Evolutionary conservation across 441 rosid genomes (phyloP).

Genomic region (Populus hybrid): DNA sequence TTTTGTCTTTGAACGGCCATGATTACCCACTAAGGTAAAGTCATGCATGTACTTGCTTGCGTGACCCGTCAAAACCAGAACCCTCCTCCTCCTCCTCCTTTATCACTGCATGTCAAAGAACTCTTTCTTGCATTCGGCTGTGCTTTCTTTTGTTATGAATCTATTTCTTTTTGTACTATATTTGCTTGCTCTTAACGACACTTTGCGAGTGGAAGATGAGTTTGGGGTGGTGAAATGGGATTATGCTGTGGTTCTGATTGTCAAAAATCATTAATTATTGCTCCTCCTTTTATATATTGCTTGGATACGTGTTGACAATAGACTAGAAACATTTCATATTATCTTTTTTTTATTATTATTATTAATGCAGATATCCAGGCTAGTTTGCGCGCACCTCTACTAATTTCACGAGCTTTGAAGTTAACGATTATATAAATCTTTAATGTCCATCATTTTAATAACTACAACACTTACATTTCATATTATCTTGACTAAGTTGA

Average conservation of each 20-base stretch:
- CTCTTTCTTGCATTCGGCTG: neutral
- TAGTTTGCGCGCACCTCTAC: rapidly evolving
- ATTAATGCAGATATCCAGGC: rapidly evolving
- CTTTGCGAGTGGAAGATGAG: too few species aligned
- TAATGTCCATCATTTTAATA: rapidly evolving
- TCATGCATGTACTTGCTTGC: neutral
- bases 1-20: neutral
- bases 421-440: too few species aligned
- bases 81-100: neutral
- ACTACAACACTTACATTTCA: too few species aligned
- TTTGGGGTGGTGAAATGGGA: too few species aligned
- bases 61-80: neutral
- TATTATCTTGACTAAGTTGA: too few species aligned
- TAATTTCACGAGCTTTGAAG: rapidly evolving
- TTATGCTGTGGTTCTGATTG: too few species aligned
- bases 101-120: neutral
- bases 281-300: too few species aligned
- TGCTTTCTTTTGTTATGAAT: neutral
- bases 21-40: neutral
- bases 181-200: neutral
- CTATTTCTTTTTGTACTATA: neutral
- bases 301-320: too few species aligned
- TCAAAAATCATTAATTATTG: too few species aligned
- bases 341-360: too few species aligned
- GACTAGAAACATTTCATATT: too few species aligned